Conservation (phyloP, 140 eudicot species). For the Anethum foeniculum region DNA sequence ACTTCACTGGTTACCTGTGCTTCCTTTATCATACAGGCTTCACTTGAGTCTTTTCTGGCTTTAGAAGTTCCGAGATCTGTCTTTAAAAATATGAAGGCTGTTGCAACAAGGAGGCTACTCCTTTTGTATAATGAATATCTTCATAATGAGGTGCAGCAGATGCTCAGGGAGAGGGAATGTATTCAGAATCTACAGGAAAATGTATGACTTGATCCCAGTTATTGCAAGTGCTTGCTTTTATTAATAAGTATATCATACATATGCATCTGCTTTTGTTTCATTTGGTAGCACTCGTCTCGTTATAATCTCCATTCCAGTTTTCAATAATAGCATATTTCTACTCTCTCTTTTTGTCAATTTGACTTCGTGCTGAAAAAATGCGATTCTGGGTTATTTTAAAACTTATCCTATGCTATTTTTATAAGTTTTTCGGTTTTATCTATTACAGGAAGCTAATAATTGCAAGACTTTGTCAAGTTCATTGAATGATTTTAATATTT, state of each 20-base stretch:
- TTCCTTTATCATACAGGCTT: background rate
- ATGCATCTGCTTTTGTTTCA: background rate
- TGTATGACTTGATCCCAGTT: conserved; percentile 1
- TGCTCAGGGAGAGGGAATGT: conserved; percentile 7
- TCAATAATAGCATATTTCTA: background rate
- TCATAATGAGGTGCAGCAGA: conserved; percentile 8
- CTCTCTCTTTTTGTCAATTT: background rate
- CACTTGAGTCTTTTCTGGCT: background rate
- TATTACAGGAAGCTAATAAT: background rate
- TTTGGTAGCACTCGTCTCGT: background rate
- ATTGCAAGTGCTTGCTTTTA: background rate
- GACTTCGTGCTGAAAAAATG: conserved; percentile 2
- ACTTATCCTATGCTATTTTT: background rate
- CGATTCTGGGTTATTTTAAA: background rate
- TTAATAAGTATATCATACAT: background rate
- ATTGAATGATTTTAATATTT: background rate
- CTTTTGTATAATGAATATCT: conserved; percentile 4
- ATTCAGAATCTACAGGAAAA: conserved; percentile 12
- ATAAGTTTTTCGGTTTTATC: background rate
- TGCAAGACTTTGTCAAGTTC: background rate
- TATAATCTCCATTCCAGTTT: background rate
- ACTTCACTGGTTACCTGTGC: background rate
- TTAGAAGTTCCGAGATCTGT: background rate
- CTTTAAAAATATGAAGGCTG: background rate
- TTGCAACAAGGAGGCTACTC: background rate